Evolutionary conservation across 192 early-diverging fungal genomes (phyloP), one percentile per base, ranked within the genome.

Genomic region (Backusella parvicylindrica): DNA sequence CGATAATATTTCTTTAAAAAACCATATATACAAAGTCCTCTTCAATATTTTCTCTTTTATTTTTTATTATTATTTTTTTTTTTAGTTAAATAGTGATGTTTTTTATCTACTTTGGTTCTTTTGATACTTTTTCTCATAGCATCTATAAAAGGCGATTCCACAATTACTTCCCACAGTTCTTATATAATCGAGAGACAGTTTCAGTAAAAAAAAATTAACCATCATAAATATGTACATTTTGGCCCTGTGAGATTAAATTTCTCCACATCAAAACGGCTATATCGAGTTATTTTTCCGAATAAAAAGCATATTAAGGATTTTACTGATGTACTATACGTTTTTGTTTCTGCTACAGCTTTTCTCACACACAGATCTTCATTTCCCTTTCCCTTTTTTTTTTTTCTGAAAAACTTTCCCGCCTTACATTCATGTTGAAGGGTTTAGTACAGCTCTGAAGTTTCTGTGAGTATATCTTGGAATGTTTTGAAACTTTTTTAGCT

Each of bases 121-220:
- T 60, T 60, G 8, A 11, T 23, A 3, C n/a, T 60, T 60, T 60
- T 60, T 60, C 53, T 28, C 53, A 60, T 60, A 60, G 0, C 8
- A 60, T 60, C 53, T 60, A 60, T 60, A 60, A 60, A 60, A 60
- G 53, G 53, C 23, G 26, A 60, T 60, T 60, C 28, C 53, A 60
- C 23, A 60, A 28, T 60, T 60, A 60, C 53, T 60, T 60, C 53
- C 53, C 53, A 60, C 53, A 60, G 23, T 3, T 28, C n/a, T n/a
- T n/a, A n/a, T 12, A 60, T 23, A 60, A 60, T 60, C 23, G n/a
- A 60, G 21, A 56, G 8, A 60, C 18, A 26, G 23, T 28, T 60
- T 60, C 53, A 60, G 53, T 4, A 28, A n/a, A n/a, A n/a, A n/a
- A n/a, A n/a, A n/a, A 60, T 60, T 60, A 28, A 60, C 23, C 21